phyloP scores from a whole-genome alignment of 2,329 filamentous ascomycete species.

The Ophiocordyceps camponoti-rufipedis region DNA sequence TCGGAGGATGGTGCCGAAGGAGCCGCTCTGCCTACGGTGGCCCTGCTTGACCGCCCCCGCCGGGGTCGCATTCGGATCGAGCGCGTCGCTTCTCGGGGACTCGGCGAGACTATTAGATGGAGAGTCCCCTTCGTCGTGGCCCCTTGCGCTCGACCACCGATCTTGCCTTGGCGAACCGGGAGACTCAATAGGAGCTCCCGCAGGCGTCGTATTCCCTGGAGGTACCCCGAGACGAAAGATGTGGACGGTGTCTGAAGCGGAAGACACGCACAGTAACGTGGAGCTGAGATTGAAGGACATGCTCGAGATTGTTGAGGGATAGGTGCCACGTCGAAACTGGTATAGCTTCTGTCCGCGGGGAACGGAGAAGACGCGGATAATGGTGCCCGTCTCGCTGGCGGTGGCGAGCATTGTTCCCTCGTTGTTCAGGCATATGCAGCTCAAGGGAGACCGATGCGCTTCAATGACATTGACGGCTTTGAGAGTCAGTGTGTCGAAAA shows the following conservation, averaged over 20 bases:
- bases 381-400: conserved; percentile 91
- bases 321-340: conserved; percentile 88
- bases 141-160: conserved; percentile 34
- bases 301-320: conserved; percentile 90
- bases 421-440: conserved; percentile 78
- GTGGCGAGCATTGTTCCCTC: conserved; percentile 86
- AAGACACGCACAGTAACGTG: conserved; percentile 85
- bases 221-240: conserved; percentile 65
- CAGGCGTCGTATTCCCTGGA: conserved; percentile 17
- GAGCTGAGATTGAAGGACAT: conserved; percentile 97
- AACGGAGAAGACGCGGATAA: conserved; percentile 88
- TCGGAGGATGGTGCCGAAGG: conserved; percentile 78
- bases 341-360: conserved; percentile 84
- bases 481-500: conserved; percentile 77
- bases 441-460: conserved; percentile 81
- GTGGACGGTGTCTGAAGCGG: conserved; percentile 88
- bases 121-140: conserved; percentile 26
- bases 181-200: conserved; percentile 17
- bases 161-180: conserved; percentile 24
- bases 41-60: conserved; percentile 9
- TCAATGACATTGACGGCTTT: conserved; percentile 93
- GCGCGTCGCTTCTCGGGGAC: conserved; percentile 31
- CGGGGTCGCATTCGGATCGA: conserved; percentile 16
- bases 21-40: conserved; percentile 44
- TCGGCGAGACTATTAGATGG: conserved; percentile 27